Conservation (phyloP, 148 eudicot species). For the Fagopyrum esculentum region DNA sequence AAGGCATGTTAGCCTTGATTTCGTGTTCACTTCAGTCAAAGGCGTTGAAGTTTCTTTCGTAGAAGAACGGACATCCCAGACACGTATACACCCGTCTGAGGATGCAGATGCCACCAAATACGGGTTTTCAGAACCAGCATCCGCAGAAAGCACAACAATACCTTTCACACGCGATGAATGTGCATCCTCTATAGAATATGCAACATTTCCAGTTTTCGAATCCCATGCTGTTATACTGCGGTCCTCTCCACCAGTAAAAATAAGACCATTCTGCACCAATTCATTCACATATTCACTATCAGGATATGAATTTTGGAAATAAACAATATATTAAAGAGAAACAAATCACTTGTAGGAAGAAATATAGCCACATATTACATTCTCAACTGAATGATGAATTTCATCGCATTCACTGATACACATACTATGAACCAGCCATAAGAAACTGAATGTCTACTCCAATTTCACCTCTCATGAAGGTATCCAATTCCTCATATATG, state of each 20-base stretch:
- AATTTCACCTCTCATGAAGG: neutral
- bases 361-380: neutral
- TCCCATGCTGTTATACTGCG: constrained; percentile 80
- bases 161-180: constrained; percentile 91
- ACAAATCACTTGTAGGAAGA: neutral
- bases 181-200: constrained; percentile 70
- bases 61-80: constrained; percentile 74
- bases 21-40: constrained; percentile 63
- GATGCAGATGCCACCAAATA: constrained; percentile 80
- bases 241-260: constrained; percentile 90
- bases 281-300: neutral
- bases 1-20: constrained; percentile 87
- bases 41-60: constrained; percentile 51
- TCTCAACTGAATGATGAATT: neutral
- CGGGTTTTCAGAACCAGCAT: constrained; percentile 42
- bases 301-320: neutral
- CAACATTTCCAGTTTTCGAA: constrained; percentile 58
- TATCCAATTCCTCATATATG: neutral
- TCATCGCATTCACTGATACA: neutral
- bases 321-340: neutral
- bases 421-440: neutral
- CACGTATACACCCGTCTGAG: constrained; percentile 84
- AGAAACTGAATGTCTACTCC: neutral
- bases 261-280: constrained; percentile 58
- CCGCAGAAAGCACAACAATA: constrained; percentile 58